These are phyloP conservation scores for Nissolia schottii DNA, from an alignment of 306 rosid genomes.

Conservation along the genomic window DNA sequence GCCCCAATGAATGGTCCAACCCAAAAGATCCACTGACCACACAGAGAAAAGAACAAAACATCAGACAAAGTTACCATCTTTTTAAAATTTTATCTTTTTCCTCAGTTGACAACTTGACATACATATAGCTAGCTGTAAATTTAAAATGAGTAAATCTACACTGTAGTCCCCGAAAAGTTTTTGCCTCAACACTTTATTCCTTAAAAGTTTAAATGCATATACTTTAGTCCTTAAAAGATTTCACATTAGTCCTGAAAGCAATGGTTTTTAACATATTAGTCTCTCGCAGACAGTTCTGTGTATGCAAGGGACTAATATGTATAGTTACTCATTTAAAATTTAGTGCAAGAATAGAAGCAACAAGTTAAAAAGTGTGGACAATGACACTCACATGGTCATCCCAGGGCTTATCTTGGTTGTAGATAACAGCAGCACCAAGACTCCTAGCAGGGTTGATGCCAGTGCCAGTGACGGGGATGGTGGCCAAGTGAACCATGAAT, in stretches of 20 bases:
- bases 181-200: too few relatives aligned
- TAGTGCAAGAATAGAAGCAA: too few relatives aligned
- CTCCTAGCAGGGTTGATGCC: slow-evolving; percentile 98
- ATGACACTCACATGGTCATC: slow-evolving; percentile 63
- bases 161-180: too few relatives aligned
- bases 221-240: too few relatives aligned
- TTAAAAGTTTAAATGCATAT: too few relatives aligned
- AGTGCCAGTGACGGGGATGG: slow-evolving; percentile 88
- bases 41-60: slow-evolving; percentile 10
- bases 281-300: too few relatives aligned
- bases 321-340: too few relatives aligned
- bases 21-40: slow-evolving; percentile 88
- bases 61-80: slow-evolving; percentile 15
- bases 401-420: slow-evolving; percentile 54
- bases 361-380: background rate
- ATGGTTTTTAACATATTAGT: too few relatives aligned
- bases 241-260: too few relatives aligned
- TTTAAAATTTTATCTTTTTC: background rate
- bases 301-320: too few relatives aligned
- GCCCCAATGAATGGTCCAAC: slow-evolving; percentile 93
- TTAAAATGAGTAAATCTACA: too few relatives aligned
- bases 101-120: background rate
- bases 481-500: slow-evolving; percentile 95
- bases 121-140: background rate
- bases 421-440: slow-evolving; percentile 81